Evolutionary conservation across 345 rosid species (phyloP).

Genomic region (Sisymbrium altissimum): DNA sequence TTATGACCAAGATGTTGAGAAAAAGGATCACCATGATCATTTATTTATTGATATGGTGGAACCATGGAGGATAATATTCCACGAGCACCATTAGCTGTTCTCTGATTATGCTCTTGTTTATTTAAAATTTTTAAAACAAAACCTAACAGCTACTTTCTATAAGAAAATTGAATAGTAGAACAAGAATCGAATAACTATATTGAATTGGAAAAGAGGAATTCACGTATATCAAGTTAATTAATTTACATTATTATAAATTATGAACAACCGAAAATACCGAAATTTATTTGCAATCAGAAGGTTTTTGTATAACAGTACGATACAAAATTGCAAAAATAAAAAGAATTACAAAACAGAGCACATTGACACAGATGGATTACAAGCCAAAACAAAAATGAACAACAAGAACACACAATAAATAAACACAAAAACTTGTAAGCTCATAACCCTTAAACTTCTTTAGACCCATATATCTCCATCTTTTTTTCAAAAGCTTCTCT

Average conservation of each 20-base stretch:
- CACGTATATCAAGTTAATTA: no score
- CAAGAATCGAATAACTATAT: no score
- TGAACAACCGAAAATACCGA: background rate
- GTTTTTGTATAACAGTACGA: background rate
- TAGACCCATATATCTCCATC: background rate
- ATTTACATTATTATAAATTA: background rate
- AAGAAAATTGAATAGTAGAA: no score
- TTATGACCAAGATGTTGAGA: no score
- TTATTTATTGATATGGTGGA: no score
- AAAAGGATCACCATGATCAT: no score
- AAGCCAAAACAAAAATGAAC: background rate
- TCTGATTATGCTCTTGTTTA: no score
- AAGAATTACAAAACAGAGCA: background rate
- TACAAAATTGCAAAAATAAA: background rate
- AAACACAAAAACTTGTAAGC: background rate
- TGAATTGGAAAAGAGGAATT: no score
- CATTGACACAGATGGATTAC: background rate
- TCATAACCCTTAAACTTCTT: background rate
- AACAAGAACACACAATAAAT: background rate
- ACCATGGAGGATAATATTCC: no score
- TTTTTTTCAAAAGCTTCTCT: background rate
- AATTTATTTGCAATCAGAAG: background rate
- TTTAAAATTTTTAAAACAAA: no score
- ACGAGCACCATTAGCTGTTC: no score
- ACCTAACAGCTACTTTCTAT: no score